Evolutionary conservation across 2,329 filamentous ascomycete genomes (phyloP), one percentile per base, ranked within the genome.

Genomic region (Camptophora hylomeconis): DNA sequence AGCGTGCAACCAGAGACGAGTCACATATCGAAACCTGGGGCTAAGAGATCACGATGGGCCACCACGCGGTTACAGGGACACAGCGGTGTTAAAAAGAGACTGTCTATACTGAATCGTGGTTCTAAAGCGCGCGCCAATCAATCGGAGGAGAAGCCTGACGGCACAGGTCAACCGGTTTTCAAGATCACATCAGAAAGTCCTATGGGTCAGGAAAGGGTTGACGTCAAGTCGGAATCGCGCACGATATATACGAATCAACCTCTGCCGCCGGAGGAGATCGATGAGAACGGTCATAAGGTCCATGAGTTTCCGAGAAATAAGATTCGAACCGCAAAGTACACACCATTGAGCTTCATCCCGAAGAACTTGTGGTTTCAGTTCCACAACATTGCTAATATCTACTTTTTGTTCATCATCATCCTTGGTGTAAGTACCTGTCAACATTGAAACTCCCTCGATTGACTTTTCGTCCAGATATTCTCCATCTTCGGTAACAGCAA

Each of bases 331-430:
- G 82, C 89, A 35, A 98, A 95, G 58, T 98, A 98, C 56, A 98
- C 89, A 5, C 79, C 92, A 6, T 57, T 98, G 39, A 92, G 81
- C 36, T 98, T 98, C 57, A 56, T 98, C 16, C 89, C 89, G 9
- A 95, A 95, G 62, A 95, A 98, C 57, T 52, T 98, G 49, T 98
- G 78, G 74, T 82, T 92, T 41, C 92, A 98, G 56, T 95, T 98
- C 51, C 87, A 98, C 58, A 95, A 95, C 50, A 79, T 98, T 47
- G 89, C 89, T 50, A 98, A 98, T 55, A 78, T 95, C 30, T 98
- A 95, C 60, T 98, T 98, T 68, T 65, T 95, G 45, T 94, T 95
- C 59, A 70, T 87, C 46, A 86, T 94, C 51, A 92, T 98, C 50
- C 69, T 98, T 36, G 76, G 78, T 48, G 89, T 95, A 76, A 67